These are phyloP conservation scores for Dichotomopilus funicola DNA, from an alignment of 2,329 filamentous ascomycete species.

Conservation along the genomic window DNA sequence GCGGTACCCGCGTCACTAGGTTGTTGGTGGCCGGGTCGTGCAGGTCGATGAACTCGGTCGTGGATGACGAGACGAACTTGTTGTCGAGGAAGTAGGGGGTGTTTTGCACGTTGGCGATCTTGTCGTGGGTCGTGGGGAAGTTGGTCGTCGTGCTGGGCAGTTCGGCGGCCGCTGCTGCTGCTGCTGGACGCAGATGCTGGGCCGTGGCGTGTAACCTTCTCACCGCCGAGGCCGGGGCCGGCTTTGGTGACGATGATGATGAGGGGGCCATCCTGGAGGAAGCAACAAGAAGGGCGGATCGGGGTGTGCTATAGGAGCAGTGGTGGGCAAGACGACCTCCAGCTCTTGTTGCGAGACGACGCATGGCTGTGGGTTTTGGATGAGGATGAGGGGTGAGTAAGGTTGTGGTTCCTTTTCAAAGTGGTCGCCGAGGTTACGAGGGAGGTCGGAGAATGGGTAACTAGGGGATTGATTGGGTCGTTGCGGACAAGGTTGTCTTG, in stretches of 20 bases:
- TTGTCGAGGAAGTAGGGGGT: conserved; percentile 82
- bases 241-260: conserved; percentile 27
- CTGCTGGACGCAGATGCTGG: conserved; percentile 47
- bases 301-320: conserved; percentile 17
- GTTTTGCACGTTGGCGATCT: conserved; percentile 59
- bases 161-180: conserved; percentile 38
- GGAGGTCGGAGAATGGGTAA: too few relatives aligned
- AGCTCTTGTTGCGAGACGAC: conserved; percentile 40
- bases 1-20: conserved; percentile 74
- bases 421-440: too few relatives aligned
- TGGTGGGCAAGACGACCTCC: conserved; percentile 27
- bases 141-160: conserved; percentile 50
- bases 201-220: conserved; percentile 53
- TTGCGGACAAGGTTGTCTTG: neutral
- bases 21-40: conserved; percentile 82
- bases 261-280: conserved; percentile 31
- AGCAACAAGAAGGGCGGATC: conserved; percentile 19
- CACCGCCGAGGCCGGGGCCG: conserved; percentile 34
- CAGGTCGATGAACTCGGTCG: conserved; percentile 70
- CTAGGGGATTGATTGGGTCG: neutral
- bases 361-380: conserved; percentile 32
- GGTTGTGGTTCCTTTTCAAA: neutral
- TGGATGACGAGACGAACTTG: conserved; percentile 61
- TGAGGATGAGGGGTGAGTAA: neutral
- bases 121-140: conserved; percentile 67